Base-by-base conservation (phyloP, 306 rosid species). In the Argentina anserina region DNA sequence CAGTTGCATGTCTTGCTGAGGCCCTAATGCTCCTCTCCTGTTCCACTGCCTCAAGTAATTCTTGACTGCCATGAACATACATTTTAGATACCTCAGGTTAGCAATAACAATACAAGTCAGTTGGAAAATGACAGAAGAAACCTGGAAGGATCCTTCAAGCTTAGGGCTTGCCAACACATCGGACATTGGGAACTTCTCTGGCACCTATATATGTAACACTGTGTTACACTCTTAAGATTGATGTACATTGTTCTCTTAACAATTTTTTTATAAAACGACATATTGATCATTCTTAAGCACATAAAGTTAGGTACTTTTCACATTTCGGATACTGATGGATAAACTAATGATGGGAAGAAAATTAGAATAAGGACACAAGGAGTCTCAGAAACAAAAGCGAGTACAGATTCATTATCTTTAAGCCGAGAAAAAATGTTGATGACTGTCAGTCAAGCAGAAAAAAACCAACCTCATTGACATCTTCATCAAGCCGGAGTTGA, bases 121-220 rank as follows among this genome's bases (percentile, higher is more conserved):
- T 23, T 36, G 70, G 39, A 76, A 29, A 33, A 76, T 64, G 60
- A 66, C 7, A 36, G 71, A 80, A 40, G 47, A 39, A 84, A 95
- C 99, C 99, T 92, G 72, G 80, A 75, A 5, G 89, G 85, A 82
- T 95, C 99, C 82, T 88, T 95, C 85, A 95, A 64, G 85, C 87
- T 79, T 79, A 95, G 81, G 77, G 83, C 52, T 75, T 78, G 97
- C 99, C 95, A 95, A 81, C 99, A 95, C 97, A 91, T 91, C 49
- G 99, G 99, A 78, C 99, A 95, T 28, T 95, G 90, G 40, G 99
- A 87, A 77, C 96, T 95, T 85, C 97, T 81, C 75, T 95, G 99
- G 84, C 97, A 84, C 99, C 99, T 91, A 75, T 49, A 79, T 53
- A 71, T 33, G 50, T 52, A 84, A 65, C 66, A 21, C 50, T 10